Evolutionary conservation across 2,329 filamentous ascomycete genomes (phyloP), one percentile per base, ranked within the genome.

Genomic region (Calonectria naviculata): DNA sequence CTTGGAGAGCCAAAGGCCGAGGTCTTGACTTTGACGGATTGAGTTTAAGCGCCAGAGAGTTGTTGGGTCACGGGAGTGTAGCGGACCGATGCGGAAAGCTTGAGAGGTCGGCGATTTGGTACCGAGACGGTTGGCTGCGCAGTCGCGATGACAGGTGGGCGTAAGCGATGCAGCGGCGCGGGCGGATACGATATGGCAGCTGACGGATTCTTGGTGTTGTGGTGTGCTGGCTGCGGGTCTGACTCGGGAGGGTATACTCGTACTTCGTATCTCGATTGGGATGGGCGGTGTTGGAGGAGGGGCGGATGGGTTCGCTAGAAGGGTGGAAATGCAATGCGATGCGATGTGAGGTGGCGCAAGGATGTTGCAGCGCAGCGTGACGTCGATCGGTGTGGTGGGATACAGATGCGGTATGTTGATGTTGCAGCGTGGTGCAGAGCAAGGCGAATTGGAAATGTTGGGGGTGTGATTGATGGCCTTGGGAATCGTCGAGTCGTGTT

Each of bases 141-240:
- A 65, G 62, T 61, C 46, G 63, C 68, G 42, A 46, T 24, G 65
- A 47, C 58, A 66, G 60, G 49, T 31, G 17, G 31, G 46, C 49
- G 64, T 60, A 60, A 68, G 49, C 58, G 65, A 31, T 47, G 54
- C 26, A 60, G 58, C 28, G n/a, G 31, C 46, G 44, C 60, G 24
- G 31, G 56, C 58, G 58, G 49, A 42, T 67, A 42, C 68, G 58
- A 68, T 66, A 62, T 38, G 64, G 65, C 54, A 46, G 62, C 46
- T 63, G 68, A 63, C 63, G 24, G 62, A 31, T 31, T 54, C 31
- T 36, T 21, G 42, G 52, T 19, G 41, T 46, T 67, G 41, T 49
- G 52, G 26, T 58, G 52, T 47, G 36, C 28, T 15, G 63, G 19
- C 47, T 19, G 13, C 21, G 9, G 49, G 10, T 19, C 34, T 26